Base-by-base conservation (phyloP, 2,329 filamentous ascomycete species). In the Helotiales sp. region DNA sequence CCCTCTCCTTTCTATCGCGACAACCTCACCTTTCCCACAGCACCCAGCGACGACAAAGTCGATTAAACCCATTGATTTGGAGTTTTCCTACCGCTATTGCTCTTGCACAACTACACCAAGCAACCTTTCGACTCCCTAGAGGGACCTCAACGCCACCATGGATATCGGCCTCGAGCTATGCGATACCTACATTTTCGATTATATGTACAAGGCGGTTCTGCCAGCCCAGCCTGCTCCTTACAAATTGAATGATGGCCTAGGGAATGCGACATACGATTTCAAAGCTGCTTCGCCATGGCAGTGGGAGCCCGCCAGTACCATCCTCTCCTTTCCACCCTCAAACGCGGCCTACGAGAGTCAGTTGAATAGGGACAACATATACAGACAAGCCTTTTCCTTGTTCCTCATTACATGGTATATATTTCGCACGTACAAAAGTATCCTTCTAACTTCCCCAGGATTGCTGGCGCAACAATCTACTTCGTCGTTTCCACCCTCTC, bases 151-250 rank as follows among this genome's bases (percentile, higher is more conserved):
- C 63, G 58, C 63, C 77, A 79, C 72, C 74, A 97, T 98, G 93
- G 93, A 98, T 80, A 85, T 97, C 76, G 85, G 95, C 46, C 88
- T 97, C 65, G 93, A 97, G 76, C 68, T 93, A 59, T 82, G 85
- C 75, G 93, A 98, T 76, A 90, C 87, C 67, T 91, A 88, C 70
- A 69, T 93, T 63, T 88, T 89, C 74, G 93, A 98, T 76, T 84
- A 87, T 66, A 67, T 89, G 58, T 97, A 96, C 72, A 87, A 92
- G 50, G 79, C 77, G 33, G 66, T 89, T 5, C 77, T 90, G n/a
- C 92, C 93, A 7, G 77, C 78, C 46, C 78, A 75, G 29, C 75
- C 79, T 12, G 77, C 79, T 27, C 80, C 79, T 17, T 82, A 81
- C 69, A 79, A 82, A 70, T 76, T 82, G 50, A 24, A 44, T 12